Conservation (phyloP, 495 filamentous ascomycete genomes). For the Penicillium fimorum region DNA sequence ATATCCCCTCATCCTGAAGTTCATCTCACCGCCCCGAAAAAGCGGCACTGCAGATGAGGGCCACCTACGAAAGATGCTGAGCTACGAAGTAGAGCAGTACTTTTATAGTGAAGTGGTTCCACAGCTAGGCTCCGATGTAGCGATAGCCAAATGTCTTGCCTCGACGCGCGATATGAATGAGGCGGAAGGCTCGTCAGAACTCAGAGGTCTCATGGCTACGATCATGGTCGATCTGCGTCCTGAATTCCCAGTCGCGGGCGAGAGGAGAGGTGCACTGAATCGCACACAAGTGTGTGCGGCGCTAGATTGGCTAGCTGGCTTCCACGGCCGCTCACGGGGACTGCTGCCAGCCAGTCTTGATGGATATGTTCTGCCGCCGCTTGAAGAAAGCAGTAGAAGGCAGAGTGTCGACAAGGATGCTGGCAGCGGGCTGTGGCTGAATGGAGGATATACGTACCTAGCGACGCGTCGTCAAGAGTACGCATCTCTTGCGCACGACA, state of each 20-base stretch:
- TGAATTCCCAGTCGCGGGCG: slow-evolving; percentile 29
- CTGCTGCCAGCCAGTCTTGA: slow-evolving; percentile 21
- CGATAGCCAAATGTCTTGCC: slow-evolving; percentile 34
- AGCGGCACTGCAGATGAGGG: slow-evolving; percentile 31
- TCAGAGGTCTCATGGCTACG: slow-evolving; percentile 29
- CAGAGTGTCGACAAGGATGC: background rate
- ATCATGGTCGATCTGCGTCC: slow-evolving; percentile 37
- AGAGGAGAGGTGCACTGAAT: slow-evolving; percentile 28
- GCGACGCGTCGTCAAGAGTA: slow-evolving; percentile 38
- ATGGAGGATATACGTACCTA: slow-evolving; percentile 44
- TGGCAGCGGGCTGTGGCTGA: slow-evolving; percentile 32
- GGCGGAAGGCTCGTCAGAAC: slow-evolving; percentile 12
- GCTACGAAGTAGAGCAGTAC: slow-evolving; percentile 38
- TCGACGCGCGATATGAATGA: slow-evolving; percentile 29
- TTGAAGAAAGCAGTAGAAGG: slow-evolving; percentile 28
- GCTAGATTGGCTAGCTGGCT: slow-evolving; percentile 35
- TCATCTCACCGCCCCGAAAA: slow-evolving; percentile 35
- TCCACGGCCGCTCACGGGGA: slow-evolving; percentile 30
- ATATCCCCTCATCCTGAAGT: slow-evolving; percentile 38
- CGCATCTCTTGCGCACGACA: slow-evolving; percentile 26
- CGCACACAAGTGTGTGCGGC: slow-evolving; percentile 28
- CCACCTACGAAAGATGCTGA: slow-evolving; percentile 40
- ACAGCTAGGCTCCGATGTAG: slow-evolving; percentile 24
- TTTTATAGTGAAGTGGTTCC: slow-evolving; percentile 38
- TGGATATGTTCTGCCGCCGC: slow-evolving; percentile 30